phyloP scores from a whole-genome alignment of 2,329 filamentous ascomycete species.

The Tolypocladium nubicola region DNA sequence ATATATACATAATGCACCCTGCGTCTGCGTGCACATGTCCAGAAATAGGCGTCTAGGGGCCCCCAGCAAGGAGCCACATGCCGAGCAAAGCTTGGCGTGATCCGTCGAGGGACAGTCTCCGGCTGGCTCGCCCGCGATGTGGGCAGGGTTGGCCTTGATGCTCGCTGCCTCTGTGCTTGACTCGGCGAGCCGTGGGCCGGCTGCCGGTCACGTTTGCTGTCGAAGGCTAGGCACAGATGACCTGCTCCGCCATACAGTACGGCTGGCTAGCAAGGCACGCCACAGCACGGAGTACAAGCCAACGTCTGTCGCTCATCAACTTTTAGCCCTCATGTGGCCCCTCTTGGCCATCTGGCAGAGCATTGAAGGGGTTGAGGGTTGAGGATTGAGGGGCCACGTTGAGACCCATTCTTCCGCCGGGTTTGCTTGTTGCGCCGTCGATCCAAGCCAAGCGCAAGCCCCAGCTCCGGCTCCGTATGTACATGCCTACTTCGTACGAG shows the following conservation, averaged over 20 bases:
- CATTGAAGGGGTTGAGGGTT: not conserved
- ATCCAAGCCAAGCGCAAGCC: not conserved
- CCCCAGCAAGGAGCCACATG: conserved; percentile 12
- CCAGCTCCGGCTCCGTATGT: not conserved
- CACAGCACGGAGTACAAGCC: not conserved
- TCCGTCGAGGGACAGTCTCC: conserved; percentile 1
- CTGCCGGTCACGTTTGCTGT: conserved; percentile 1
- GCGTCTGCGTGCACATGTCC: conserved; percentile 8
- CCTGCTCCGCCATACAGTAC: not conserved
- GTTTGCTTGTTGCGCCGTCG: not conserved
- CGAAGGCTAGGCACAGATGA: not conserved
- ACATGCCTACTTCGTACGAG: not conserved
- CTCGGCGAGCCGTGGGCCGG: conserved; percentile 1
- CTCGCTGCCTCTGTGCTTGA: not conserved
- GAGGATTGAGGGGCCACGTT: not conserved
- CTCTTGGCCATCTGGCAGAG: not conserved
- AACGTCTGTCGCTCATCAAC: not conserved
- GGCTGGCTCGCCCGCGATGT: too few relatives aligned
- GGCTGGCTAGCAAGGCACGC: not conserved
- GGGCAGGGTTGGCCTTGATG: not conserved
- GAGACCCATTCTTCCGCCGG: not conserved
- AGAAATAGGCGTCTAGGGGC: conserved; percentile 7
- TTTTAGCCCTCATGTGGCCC: not conserved
- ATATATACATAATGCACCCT: not conserved
- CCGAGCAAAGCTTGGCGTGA: conserved; percentile 16